Evolutionary conservation across 2,329 filamentous ascomycete genomes (phyloP), one percentile per base, ranked within the genome.

Genomic region (Claviceps sp.): DNA sequence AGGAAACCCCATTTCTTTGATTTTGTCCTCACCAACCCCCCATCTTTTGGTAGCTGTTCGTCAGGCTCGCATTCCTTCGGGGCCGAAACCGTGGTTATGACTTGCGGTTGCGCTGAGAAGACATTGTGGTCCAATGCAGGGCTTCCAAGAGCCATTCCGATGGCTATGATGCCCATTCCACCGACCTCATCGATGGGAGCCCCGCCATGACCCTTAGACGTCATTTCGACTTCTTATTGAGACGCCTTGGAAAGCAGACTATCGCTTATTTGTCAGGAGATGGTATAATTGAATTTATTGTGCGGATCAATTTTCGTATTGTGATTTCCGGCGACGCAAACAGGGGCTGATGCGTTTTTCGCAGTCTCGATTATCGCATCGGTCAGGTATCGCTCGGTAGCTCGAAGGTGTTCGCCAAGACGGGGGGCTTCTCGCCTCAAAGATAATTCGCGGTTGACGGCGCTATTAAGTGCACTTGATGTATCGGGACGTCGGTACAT

Each of bases 71-170:
- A 55, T 8, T 39, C 37, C 41, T 54, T 56, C 11, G 57, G 53
- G 5, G 63, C 56, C 17, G 58, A 60, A 48, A 60, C 59, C 11
- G 58, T 59, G 48, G 61, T 61, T 48, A 54, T 38, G 16, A 51
- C 48, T 47, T 61, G 61, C 19, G 60, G 62, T 38, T 60, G 64
- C 58, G 63, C 66, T 39, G 57, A 56, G 39, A 50, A 52, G 50
- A 51, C 51, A 38, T 56, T 54, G 38, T 69, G 68, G 16, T 68
- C 65, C 41, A 70, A 69, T n/a, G 73, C 69, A 24, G 85, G 85
- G 60, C 84, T 89, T 37, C 85, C 85, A 52, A 89, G 68, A 1
- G 85, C 85, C 74, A 89, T 82, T 10, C 86, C 86, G 55, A 89
- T 89, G 58, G 71, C 73, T 55, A 63, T 63, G n/a, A 65, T 56